phyloP scores from a whole-genome alignment of 139 green algal species.

The Chlorella sp. region DNA sequence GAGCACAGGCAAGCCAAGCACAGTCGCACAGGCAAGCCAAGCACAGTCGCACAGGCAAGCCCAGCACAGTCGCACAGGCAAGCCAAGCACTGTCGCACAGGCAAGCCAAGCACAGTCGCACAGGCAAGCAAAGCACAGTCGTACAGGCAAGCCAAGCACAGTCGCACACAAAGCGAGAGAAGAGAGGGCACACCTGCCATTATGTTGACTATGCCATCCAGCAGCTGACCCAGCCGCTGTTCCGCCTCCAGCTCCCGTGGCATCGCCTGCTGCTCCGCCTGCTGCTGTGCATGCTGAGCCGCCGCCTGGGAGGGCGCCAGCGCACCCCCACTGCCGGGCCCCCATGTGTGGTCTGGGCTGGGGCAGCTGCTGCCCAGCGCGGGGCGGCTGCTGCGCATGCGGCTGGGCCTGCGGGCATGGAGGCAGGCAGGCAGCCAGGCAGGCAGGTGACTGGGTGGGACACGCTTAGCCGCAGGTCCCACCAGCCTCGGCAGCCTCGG shows the following conservation, averaged over 20 bases:
- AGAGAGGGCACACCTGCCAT: conserved; percentile 4
- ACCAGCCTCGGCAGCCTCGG: too few species aligned
- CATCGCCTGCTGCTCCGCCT: background rate
- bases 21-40: too few species aligned
- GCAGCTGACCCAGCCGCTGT: background rate
- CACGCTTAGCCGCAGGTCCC: too few species aligned
- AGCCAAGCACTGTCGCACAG: too few species aligned
- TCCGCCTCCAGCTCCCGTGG: conserved; percentile 10
- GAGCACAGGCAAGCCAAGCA: too few species aligned
- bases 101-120: too few species aligned
- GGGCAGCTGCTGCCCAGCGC: background rate
- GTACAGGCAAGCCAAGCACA: too few species aligned
- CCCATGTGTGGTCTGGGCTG: background rate
- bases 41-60: too few species aligned
- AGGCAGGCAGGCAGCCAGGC: background rate
- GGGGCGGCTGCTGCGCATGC: conserved; percentile 1
- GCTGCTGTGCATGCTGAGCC: background rate
- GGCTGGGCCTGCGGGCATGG: background rate
- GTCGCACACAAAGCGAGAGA: too few species aligned
- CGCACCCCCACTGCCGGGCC: background rate
- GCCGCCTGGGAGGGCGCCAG: background rate
- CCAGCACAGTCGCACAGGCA: too few species aligned
- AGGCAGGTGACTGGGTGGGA: too few species aligned
- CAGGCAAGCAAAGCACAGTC: too few species aligned
- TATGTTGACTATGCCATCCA: conserved; percentile 39